Conservation (phyloP, 179 eudicot genomes). For the Actinidia chinensis region DNA sequence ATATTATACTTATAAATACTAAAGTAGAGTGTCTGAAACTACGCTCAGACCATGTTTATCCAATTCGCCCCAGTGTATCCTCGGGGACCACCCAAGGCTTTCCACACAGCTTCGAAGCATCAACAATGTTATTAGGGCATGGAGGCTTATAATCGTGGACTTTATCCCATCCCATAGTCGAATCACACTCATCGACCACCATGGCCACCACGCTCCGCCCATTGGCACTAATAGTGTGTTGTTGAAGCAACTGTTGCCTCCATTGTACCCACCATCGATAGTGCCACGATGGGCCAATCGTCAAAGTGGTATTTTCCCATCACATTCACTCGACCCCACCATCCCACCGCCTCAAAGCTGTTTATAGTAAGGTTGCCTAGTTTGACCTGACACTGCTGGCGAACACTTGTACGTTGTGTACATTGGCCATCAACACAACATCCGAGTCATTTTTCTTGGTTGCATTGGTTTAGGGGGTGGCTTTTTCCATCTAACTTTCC, state of each 20-base stretch:
- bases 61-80: no score
- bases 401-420: constrained; percentile 52
- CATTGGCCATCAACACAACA: no score
- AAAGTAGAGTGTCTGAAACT: no score
- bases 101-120: constrained; percentile 48
- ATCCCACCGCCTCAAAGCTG: constrained; percentile 42
- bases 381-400: constrained; percentile 32
- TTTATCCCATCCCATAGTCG: no score
- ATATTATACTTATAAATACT: no score
- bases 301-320: constrained; percentile 32
- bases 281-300: no score
- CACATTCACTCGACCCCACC: constrained; percentile 46
- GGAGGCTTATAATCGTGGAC: constrained; percentile 37
- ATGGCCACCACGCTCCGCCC: constrained; percentile 11
- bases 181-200: constrained; percentile 42
- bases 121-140: constrained; percentile 36
- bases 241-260: not conserved
- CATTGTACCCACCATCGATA: no score
- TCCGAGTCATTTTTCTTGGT: no score
- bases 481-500: constrained; percentile 25
- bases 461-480: constrained; percentile 36
- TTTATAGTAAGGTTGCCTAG: constrained; percentile 40
- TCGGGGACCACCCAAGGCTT: constrained; percentile 30
- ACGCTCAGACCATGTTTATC: no score
- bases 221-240: constrained; percentile 4